Base-by-base conservation (phyloP, 2,329 filamentous ascomycete species). In the Cytospora mali region DNA sequence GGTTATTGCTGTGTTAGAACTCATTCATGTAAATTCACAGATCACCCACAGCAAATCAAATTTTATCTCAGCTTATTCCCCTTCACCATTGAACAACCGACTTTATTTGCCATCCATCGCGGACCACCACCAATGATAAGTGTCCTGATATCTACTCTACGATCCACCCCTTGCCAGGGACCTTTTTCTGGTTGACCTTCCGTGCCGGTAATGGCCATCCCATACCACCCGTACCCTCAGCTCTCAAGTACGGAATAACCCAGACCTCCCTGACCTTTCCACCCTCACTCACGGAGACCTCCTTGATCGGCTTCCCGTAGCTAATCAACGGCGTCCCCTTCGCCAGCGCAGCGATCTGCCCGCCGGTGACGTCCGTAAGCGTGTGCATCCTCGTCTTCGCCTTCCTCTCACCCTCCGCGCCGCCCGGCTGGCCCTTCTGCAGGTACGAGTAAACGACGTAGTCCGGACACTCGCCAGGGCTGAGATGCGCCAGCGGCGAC, bases 271-370 rank as follows among this genome's bases (percentile, higher is more conserved):
- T 84, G 66, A 77, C 77, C 64, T 72, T 78, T 27, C 72, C 72
- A 0, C 74, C 75, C 16, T 76, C 73, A 1, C 71, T 70, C 53
- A 73, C 76, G 55, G 84, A 78, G 16, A 91, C 84, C 79, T 95
- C 93, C 69, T 95, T 95, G 72, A 97, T 88, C 1, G 95, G 94
- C 79, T 98, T 98, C 4, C 92, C 91, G 68, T 94, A 93, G 42
- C 85, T 85, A 25, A 98, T 75, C 59, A 99, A 78, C 55, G 93
- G 91, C 14, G 95, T 98, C 0, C 91, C 91, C 72, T 92, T 89
- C 6, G 93, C 91, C 60, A 98, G 80, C 1, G 86, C 87, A 4
- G 90, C 86, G 6, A 99, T 82, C 73, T 96, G 91, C 2, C 84
- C 83, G 1, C 87, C 89, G 18, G 87, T 90, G 7, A 96, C 80